These are phyloP conservation scores for Ascochyta rabiei DNA, from an alignment of 2,329 filamentous ascomycete genomes.

Conservation along the genomic window DNA sequence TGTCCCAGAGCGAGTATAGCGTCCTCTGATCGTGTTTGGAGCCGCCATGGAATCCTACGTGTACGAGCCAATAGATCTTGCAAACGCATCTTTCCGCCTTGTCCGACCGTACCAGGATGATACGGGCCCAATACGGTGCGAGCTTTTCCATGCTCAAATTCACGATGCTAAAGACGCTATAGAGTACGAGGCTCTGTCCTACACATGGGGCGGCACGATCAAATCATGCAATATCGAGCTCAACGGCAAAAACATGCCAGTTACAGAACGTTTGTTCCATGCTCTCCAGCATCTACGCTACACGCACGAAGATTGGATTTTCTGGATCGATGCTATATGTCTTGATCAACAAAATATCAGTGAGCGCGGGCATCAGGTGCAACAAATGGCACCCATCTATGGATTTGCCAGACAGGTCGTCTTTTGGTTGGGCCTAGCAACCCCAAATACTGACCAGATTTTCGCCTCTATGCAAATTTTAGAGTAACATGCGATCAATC, in stretches of 20 bases:
- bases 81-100: background rate
- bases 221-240: constrained; percentile 6
- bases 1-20: too few relatives aligned
- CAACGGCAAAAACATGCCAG: background rate
- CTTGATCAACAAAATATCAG: constrained; percentile 31
- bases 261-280: constrained; percentile 21
- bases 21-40: too few relatives aligned
- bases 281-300: constrained; percentile 21
- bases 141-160: constrained; percentile 1
- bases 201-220: constrained; percentile 24
- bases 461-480: constrained; percentile 13
- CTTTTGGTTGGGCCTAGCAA: constrained; percentile 35
- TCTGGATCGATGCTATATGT: constrained; percentile 40
- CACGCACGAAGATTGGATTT: constrained; percentile 9
- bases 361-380: constrained; percentile 34
- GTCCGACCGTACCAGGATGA: background rate
- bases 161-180: background rate
- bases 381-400: constrained; percentile 36
- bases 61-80: background rate
- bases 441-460: constrained; percentile 8
- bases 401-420: constrained; percentile 28
- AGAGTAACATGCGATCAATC: constrained; percentile 1
- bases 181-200: constrained; percentile 28
- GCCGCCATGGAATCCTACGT: background rate
- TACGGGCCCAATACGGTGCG: background rate